phyloP scores from a whole-genome alignment of 2,329 filamentous ascomycete genomes.

The Escovopsis weberi region DNA sequence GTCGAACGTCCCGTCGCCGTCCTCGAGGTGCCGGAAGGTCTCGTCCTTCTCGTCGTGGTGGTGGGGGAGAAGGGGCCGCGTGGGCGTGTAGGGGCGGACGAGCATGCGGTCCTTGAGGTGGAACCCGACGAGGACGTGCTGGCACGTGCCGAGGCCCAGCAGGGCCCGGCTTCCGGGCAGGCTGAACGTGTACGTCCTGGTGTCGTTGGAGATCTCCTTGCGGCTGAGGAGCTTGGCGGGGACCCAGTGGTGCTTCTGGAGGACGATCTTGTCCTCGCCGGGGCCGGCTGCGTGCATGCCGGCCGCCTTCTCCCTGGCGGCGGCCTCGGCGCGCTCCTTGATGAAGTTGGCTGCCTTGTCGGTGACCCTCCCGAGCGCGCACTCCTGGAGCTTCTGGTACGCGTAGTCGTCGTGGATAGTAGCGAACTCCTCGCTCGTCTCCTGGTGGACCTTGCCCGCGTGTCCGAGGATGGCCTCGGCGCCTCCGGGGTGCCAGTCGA shows the following conservation, averaged over 20 bases:
- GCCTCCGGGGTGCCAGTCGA: conserved; percentile 74
- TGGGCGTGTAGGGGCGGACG: conserved; percentile 35
- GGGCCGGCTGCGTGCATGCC: conserved; percentile 2
- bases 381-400: conserved; percentile 22
- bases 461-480: conserved; percentile 71
- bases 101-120: conserved; percentile 36
- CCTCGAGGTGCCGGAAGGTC: conserved; percentile 1
- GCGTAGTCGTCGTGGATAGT: conserved; percentile 53
- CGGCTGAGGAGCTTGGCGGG: conserved; percentile 26
- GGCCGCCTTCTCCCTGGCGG: conserved; percentile 21
- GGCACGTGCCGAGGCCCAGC: conserved; percentile 33
- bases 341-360: conserved; percentile 33
- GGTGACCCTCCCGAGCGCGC: conserved; percentile 32
- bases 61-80: conserved; percentile 24
- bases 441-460: conserved; percentile 45
- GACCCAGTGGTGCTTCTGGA: conserved; percentile 31
- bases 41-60: background rate
- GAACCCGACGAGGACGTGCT: conserved; percentile 38
- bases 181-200: conserved; percentile 27
- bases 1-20: conserved; percentile 31
- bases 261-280: conserved; percentile 13
- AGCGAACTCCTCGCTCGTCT: conserved; percentile 79
- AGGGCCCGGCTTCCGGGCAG: conserved; percentile 24
- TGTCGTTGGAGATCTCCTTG: conserved; percentile 25
- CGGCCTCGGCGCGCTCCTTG: conserved; percentile 25